Evolutionary conservation across 345 rosid species (phyloP).

Genomic region (Sisymbrium altissimum): DNA sequence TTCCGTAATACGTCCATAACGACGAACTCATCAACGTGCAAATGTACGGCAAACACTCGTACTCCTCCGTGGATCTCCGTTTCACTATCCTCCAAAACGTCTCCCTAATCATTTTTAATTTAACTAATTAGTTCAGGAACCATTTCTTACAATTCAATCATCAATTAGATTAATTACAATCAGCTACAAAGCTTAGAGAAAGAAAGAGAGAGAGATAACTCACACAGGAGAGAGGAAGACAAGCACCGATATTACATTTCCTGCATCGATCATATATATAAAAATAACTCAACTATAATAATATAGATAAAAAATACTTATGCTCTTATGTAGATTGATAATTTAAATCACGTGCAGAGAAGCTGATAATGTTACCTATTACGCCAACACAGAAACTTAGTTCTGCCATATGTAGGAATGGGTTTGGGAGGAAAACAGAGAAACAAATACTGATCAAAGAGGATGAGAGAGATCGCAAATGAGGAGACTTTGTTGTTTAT

Average conservation of each 20-base stretch:
- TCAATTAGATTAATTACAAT: neutral
- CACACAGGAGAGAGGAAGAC: constrained; percentile 80
- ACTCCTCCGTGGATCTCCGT: constrained; percentile 59
- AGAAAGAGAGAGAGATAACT: constrained; percentile 2
- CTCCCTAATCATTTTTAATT: constrained; percentile 28
- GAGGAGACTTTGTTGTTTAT: constrained; percentile 23
- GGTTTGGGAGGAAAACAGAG: neutral
- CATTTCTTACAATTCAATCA: neutral
- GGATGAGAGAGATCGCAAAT: neutral
- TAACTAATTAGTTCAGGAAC: neutral
- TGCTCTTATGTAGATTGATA: neutral
- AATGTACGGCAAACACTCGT: constrained; percentile 66
- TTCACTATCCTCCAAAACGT: constrained; percentile 55
- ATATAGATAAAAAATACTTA: neutral
- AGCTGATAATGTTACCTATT: constrained; percentile 43
- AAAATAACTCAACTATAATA: neutral
- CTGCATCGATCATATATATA: constrained; percentile 39
- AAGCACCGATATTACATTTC: constrained; percentile 65
- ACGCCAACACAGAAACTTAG: constrained; percentile 52
- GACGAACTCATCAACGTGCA: constrained; percentile 60
- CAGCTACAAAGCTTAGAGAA: neutral
- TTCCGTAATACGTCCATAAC: constrained; percentile 84
- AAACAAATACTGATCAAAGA: neutral
- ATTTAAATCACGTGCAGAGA: neutral
- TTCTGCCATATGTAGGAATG: constrained; percentile 35